Conservation (phyloP, 2,329 filamentous ascomycete genomes). For the Pseudogymnoascus sp. region DNA sequence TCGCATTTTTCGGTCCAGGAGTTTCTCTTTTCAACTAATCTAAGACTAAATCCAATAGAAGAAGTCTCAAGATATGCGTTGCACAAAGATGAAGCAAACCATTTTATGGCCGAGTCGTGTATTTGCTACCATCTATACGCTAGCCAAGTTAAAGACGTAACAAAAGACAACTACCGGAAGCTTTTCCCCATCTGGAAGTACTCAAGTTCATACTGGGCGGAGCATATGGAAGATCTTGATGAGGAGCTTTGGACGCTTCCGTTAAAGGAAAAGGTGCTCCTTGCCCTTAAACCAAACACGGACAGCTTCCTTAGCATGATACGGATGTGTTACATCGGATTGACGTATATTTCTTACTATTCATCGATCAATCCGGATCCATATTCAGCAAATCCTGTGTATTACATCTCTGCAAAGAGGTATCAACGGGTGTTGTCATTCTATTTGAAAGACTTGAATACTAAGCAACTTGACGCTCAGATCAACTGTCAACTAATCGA, state of each 20-base stretch:
- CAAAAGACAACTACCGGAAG: neutral
- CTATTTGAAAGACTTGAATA: neutral
- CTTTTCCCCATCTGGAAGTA: neutral
- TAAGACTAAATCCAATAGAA: neutral
- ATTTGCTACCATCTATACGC: neutral
- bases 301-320: neutral
- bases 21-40: neutral
- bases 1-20: neutral
- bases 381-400: neutral
- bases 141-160: neutral
- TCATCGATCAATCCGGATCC: neutral
- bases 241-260: neutral
- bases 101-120: neutral
- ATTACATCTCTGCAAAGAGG: neutral
- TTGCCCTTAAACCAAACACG: neutral
- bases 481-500: neutral
- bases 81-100: neutral
- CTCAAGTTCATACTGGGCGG: neutral
- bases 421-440: neutral
- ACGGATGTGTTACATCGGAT: neutral
- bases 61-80: neutral
- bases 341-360: neutral
- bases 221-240: neutral
- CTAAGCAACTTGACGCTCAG: neutral
- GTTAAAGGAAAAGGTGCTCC: neutral